These are phyloP conservation scores for Eimeria maxima DNA, from an alignment of 169 alveolate species.

Conservation along the genomic window DNA sequence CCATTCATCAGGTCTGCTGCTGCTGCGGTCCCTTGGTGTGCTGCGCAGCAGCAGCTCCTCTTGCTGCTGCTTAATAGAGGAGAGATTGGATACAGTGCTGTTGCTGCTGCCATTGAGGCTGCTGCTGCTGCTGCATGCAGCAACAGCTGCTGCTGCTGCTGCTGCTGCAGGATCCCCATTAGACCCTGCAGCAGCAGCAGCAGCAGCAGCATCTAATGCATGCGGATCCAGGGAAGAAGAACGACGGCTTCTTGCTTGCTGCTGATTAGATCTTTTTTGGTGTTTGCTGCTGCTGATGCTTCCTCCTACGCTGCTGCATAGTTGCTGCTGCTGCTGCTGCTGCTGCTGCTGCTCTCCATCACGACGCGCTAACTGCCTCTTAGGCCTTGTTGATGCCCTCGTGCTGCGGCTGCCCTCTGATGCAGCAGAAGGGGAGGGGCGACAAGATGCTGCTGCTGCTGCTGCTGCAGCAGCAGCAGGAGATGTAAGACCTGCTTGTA, in stretches of 20 bases:
- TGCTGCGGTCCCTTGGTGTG: slow-evolving; percentile 10
- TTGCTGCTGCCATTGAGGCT: slow-evolving; percentile 26
- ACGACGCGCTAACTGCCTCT: slow-evolving; percentile 23
- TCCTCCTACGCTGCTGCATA: slow-evolving; percentile 26
- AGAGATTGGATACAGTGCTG: background rate
- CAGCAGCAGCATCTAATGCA: slow-evolving; percentile 31
- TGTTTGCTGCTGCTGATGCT: slow-evolving; percentile 70
- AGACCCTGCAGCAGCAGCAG: slow-evolving; percentile 9
- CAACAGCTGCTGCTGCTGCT: too few species aligned
- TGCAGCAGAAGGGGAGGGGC: slow-evolving; percentile 56
- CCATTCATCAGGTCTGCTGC: slow-evolving; percentile 19
- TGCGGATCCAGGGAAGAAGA: slow-evolving; percentile 47
- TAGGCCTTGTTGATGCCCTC: slow-evolving; percentile 27
- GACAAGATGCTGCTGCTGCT: background rate
- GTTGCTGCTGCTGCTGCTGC: slow-evolving; percentile 68
- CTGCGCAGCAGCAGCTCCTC: slow-evolving; percentile 50
- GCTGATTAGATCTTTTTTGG: slow-evolving; percentile 9
- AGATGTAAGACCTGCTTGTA: slow-evolving; percentile 21
- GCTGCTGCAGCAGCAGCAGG: slow-evolving; percentile 57
- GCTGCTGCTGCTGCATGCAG: background rate
- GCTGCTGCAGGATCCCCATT: too few species aligned
- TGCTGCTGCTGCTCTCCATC: slow-evolving; percentile 36
- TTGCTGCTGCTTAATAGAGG: slow-evolving; percentile 7
- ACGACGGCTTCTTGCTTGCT: slow-evolving; percentile 34
- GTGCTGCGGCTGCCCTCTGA: slow-evolving; percentile 49